These are phyloP conservation scores for Fusarium subtropicale DNA, from an alignment of 2,329 filamentous ascomycete genomes.

Conservation along the genomic window DNA sequence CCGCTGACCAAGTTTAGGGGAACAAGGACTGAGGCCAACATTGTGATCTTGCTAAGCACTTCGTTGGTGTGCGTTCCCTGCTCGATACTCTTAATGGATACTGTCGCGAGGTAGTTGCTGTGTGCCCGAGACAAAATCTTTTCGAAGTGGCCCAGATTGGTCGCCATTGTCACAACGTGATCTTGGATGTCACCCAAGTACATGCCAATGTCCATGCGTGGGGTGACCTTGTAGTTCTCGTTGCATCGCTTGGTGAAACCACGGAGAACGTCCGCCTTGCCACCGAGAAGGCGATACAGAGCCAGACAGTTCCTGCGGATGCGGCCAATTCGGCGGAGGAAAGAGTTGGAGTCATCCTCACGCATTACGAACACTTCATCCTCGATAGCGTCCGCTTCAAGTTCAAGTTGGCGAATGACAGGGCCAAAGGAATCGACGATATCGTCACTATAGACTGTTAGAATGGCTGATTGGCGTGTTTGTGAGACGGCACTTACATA, in stretches of 20 bases:
- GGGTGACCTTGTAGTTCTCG: conserved; percentile 94
- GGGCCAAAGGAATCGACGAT: conserved; percentile 97
- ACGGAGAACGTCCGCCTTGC: conserved; percentile 98
- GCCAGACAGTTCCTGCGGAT: conserved; percentile 96
- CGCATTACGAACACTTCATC: conserved; percentile 95
- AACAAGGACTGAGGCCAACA: conserved; percentile 94
- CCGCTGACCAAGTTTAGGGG: conserved; percentile 93
- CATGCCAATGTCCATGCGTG: conserved; percentile 94
- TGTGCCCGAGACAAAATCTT: conserved; percentile 96
- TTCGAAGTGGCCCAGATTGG: conserved; percentile 93
- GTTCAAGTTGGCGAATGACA: conserved; percentile 86
- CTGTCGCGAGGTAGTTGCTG: conserved; percentile 94
- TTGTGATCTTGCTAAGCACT: conserved; percentile 92
- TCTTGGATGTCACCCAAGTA: conserved; percentile 98
- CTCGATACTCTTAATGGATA: conserved; percentile 90
- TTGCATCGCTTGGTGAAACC: conserved; percentile 99
- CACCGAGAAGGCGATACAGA: conserved; percentile 89
- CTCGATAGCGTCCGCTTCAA: conserved; percentile 91
- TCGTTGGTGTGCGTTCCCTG: conserved; percentile 90
- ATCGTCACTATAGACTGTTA: conserved; percentile 73
- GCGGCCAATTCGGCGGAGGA: conserved; percentile 88
- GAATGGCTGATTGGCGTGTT: conserved; percentile 39
- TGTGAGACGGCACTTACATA: conserved; percentile 71
- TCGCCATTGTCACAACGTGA: conserved; percentile 99
- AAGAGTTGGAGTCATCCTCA: conserved; percentile 87